Base-by-base conservation (phyloP, 2,329 filamentous ascomycete species). In the Colletotrichum sp. region DNA sequence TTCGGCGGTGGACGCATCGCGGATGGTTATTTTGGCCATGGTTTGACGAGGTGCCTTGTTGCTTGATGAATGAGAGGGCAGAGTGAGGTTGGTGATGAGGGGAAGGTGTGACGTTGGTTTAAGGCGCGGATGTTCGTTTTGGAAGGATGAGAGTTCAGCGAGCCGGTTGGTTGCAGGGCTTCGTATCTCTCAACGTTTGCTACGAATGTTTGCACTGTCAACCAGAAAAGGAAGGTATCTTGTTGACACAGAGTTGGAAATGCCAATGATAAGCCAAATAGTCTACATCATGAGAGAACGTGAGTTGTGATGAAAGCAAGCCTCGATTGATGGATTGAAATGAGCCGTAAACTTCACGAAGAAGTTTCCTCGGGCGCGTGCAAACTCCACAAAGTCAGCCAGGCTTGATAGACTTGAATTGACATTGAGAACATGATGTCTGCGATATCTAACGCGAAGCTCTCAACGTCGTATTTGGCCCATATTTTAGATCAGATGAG, bases 1-100 rank as follows among this genome's bases (percentile, higher is more conserved):
- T n/a, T 73, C 76, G 52, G 73, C 71, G 39, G 69, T 68, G 25
- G 68, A 71, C 25, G 77, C 80, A 34, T 81, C 77, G 34, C 81
- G 79, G 39, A 83, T 76, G 67, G 67, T 71, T 67, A 83, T 27
- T n/a, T 48, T 34, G 1, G 27, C 16, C 57, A 28, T 39, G 4
- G 4, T 39, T 36, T 2, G n/a, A 6, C 11, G 8, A 22, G 5
- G 6, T 25, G 0, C 1, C 15, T 4, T 22, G 22, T 3, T 9
- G 6, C 3, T 39, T 7, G 8, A 8, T 7, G 16, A 12, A 0
- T 15, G 15, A 8, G 13, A 32, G 19, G 5, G 12, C 1, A 15
- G 30, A 2, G 11, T 4, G 19, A 16, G 59, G n/a, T 22, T 63
- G 59, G 3, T 36, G 19, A 25, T 36, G 59, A 63, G 59, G 59